A percentile compares a stretch with the other conserved stretches of the same genome.
Evolutionary conservation across 1,284 basidiomycete species (phyloP).

Genomic region (Pseudozyma sp.): DNA sequence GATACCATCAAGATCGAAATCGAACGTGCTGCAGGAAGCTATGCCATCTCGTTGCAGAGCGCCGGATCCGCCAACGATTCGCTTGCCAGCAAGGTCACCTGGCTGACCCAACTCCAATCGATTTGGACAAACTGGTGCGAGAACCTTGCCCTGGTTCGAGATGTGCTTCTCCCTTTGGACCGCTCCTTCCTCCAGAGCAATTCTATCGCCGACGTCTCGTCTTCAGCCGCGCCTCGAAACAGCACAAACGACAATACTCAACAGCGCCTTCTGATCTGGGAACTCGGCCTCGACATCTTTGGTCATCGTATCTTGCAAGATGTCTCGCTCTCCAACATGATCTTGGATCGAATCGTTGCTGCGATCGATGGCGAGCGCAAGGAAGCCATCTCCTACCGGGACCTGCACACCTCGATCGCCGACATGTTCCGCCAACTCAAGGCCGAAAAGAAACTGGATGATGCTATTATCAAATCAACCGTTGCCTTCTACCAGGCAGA

Average conservation of each 20-base stretch:
- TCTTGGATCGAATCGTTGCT: conserved; percentile 28
- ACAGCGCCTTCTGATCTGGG: conserved; percentile 28
- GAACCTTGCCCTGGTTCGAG: conserved; percentile 36
- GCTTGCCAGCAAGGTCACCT: conserved; percentile 22
- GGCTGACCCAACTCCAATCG: conserved; percentile 44
- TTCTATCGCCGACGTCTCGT: background rate
- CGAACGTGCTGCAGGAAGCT: conserved; percentile 50
- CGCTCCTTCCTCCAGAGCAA: conserved; percentile 14
- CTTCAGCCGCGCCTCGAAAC: background rate
- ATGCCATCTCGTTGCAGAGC: conserved; percentile 32
- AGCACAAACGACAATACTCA: background rate
- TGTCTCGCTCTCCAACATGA: conserved; percentile 23
- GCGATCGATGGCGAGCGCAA: conserved; percentile 44
- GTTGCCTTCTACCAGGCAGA: conserved; percentile 47
- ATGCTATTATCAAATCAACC: conserved; percentile 36
- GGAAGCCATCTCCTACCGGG: conserved; percentile 26
- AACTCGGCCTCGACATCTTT: conserved; percentile 55
- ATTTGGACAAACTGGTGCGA: conserved; percentile 57
- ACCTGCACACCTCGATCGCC: conserved; percentile 42
- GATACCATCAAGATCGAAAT: conserved; percentile 59
- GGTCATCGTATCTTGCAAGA: conserved; percentile 52
- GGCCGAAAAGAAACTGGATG: conserved; percentile 42
- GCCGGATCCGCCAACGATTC: conserved; percentile 29
- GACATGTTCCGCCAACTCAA: conserved; percentile 52
- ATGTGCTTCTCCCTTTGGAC: conserved; percentile 41